Base-by-base conservation (phyloP, 352 stramenopile species). In the Globisporangium rhizosaccharum region DNA sequence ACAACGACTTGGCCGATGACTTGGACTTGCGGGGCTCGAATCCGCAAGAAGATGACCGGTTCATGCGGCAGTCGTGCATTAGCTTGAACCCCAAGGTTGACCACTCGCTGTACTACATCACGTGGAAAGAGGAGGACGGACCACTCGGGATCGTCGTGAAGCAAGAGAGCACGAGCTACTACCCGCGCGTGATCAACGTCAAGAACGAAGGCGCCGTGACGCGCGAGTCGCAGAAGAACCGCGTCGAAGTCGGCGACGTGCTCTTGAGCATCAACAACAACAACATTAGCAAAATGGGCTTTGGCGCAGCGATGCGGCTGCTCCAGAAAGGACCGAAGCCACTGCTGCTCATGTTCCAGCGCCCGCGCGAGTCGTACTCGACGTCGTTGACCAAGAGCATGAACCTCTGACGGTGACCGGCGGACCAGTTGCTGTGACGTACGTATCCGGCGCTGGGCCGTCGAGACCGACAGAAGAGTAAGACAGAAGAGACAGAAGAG, bases 231-330 rank as follows among this genome's bases (percentile, higher is more conserved):
- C 83, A 94, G 67, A 90, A 90, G 60, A 92, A 92, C 56, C 80
- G 80, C 18, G 82, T 95, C 28, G 78, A 90, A 61, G 81, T 90
- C 20, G 85, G 85, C 30, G 85, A 95, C 47, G 68, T 92, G 39
- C 52, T 95, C 37, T 69, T 95, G 20, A 92, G 83, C 61, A 93
- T 95, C 59, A 95, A 95, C 71, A 92, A 95, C 73, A 92, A 95
- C 71, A 92, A 95, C 68, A 95, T 95, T 62, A 91, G 81, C 69
- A 91, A 92, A 60, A 95, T 95, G 82, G 85, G 85, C 47, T 95
- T 95, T 61, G 83, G 82, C 10, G 59, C 85, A 25, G 83, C 85
- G 17, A 95, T 95, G 85, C 85, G 88, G 52, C 58, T 95, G 60
- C 65, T 95, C 37, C 84, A 95, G 64, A 91, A 90, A 57, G 83